These are phyloP conservation scores for Stenogyne calaminthoides DNA, from an alignment of 305 asterid species.

Conservation along the genomic window DNA sequence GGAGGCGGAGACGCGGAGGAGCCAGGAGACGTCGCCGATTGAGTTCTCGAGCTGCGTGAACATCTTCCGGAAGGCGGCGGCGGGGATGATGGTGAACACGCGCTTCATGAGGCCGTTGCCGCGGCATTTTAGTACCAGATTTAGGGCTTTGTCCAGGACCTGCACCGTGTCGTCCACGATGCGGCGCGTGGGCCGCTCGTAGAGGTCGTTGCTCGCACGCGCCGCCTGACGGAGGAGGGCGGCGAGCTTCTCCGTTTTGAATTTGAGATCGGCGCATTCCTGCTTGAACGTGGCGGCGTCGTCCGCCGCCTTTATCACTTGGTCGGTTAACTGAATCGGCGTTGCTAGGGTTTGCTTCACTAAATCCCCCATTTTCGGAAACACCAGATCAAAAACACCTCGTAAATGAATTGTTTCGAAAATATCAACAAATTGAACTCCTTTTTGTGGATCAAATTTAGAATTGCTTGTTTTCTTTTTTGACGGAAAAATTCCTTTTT, in stretches of 20 bases:
- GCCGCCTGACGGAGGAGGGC: conserved; percentile 63
- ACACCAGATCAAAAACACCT: conserved; percentile 12
- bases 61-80: conserved; percentile 77
- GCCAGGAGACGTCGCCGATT: conserved; percentile 89
- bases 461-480: too few species aligned
- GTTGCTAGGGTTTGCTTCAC: conserved; percentile 60
- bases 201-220: conserved; percentile 54
- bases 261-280: conserved; percentile 57
- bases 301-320: conserved; percentile 53
- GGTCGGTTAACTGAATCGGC: conserved; percentile 61
- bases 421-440: not conserved
- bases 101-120: conserved; percentile 76
- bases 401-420: not conserved
- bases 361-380: conserved; percentile 47
- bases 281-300: conserved; percentile 55
- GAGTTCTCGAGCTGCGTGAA: conserved; percentile 64
- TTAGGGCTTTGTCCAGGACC: conserved; percentile 59
- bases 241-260: conserved; percentile 58
- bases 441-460: not conserved
- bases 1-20: conserved; percentile 75
- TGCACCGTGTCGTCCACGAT: conserved; percentile 64
- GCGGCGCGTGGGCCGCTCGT: conserved; percentile 62
- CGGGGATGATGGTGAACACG: conserved; percentile 71
- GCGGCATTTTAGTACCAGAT: conserved; percentile 65
- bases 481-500: too few species aligned